phyloP scores from a whole-genome alignment of 129 eudicot species.

The Smallanthus sonchifolius region DNA sequence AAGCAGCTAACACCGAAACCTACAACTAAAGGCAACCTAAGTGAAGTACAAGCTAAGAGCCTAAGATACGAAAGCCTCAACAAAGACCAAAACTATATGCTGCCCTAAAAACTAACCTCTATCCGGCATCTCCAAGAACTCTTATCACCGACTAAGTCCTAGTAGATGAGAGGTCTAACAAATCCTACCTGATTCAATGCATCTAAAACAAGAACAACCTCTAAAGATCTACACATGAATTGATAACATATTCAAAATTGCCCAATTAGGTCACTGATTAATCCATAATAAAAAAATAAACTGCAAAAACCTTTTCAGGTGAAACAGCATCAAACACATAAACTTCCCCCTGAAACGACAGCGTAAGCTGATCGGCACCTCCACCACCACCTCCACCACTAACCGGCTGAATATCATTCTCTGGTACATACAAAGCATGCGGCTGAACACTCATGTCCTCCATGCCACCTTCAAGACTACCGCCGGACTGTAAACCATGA shows the following conservation, averaged over 20 bases:
- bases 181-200: not conserved
- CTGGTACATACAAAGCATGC: slow-evolving; percentile 41
- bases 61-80: too few relatives aligned
- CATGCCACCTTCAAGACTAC: slow-evolving; percentile 25
- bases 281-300: not conserved
- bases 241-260: not conserved
- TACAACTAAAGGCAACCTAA: too few relatives aligned
- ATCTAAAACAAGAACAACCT: not conserved
- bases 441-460: slow-evolving; percentile 40
- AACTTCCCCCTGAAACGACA: slow-evolving; percentile 87
- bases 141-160: too few relatives aligned
- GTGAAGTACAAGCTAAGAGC: too few relatives aligned
- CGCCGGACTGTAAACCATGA: slow-evolving; percentile 33
- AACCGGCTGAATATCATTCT: slow-evolving; percentile 30
- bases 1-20: too few relatives aligned
- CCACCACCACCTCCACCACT: slow-evolving; percentile 5
- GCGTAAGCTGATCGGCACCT: slow-evolving; percentile 70
- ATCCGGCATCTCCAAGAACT: too few relatives aligned
- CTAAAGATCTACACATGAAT: not conserved
- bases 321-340: slow-evolving; percentile 81
- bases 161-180: too few relatives aligned
- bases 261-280: not conserved
- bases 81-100: too few relatives aligned
- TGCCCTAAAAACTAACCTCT: too few relatives aligned
- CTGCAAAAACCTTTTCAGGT: slow-evolving; percentile 53